phyloP scores from a whole-genome alignment of 192 early-diverging fungal species.

The Backusella parvicylindrica region DNA sequence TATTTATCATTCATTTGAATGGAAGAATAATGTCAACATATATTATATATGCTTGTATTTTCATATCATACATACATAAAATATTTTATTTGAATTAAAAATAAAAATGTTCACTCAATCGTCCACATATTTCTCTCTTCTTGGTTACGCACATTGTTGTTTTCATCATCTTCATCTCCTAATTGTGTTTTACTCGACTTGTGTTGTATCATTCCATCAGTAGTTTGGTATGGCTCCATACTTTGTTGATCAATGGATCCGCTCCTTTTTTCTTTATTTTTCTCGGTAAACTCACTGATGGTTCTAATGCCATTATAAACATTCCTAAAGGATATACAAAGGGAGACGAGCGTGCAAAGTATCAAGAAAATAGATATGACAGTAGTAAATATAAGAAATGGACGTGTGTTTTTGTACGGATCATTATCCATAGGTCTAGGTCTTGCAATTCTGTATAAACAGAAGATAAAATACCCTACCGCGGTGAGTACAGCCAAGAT shows the following conservation, averaged over 20 bases:
- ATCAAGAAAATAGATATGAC: constrained; percentile 16
- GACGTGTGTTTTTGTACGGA: constrained; percentile 41
- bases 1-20: no score
- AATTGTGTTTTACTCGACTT: not conserved
- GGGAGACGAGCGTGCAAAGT: constrained; percentile 14
- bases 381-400: constrained; percentile 38
- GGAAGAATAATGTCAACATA: no score
- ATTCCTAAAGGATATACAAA: constrained; percentile 3
- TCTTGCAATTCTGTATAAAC: constrained; percentile 16
- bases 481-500: constrained; percentile 1
- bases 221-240: not conserved
- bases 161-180: not conserved
- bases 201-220: not conserved
- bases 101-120: constrained; percentile 14
- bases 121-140: constrained; percentile 19
- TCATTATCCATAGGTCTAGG: constrained; percentile 8
- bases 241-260: not conserved
- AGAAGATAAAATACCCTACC: constrained; percentile 30
- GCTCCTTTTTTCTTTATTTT: not conserved
- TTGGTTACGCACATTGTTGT: not conserved
- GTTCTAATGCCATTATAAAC: not conserved
- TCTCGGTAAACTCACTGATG: not conserved
- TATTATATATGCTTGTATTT: not conserved
- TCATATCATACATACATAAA: not conserved
- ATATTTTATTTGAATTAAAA: not conserved